A percentile compares a stretch with the other conserved stretches of the same genome.
These are phyloP conservation scores for Aspergillus amoenus DNA, from an alignment of 2,329 filamentous ascomycete species.

Conservation along the genomic window DNA sequence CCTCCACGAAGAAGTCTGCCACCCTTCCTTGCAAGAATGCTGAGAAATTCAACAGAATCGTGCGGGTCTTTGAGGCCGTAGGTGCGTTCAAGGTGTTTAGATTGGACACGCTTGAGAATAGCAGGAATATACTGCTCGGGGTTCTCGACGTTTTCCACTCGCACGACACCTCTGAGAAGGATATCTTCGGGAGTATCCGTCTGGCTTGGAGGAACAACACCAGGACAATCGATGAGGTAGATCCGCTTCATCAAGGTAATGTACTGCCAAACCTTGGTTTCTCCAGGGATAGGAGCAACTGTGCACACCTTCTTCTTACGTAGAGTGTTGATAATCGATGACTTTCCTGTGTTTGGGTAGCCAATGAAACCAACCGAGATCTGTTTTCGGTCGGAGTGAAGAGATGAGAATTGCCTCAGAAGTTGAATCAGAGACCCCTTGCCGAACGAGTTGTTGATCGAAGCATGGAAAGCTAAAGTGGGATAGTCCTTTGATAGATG, in stretches of 20 bases:
- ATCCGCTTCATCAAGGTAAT: slow-evolving; percentile 94
- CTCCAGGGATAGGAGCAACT: slow-evolving; percentile 90
- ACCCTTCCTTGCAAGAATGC: slow-evolving; percentile 80
- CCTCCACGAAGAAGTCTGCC: slow-evolving; percentile 85
- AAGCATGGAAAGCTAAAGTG: slow-evolving; percentile 91
- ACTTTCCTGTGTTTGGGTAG: slow-evolving; percentile 94
- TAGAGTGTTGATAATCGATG: slow-evolving; percentile 93
- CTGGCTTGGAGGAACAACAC: slow-evolving; percentile 87
- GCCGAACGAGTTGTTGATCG: slow-evolving; percentile 92
- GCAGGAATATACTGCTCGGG: slow-evolving; percentile 93
- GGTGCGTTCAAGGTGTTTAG: slow-evolving; percentile 85
- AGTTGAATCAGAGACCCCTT: slow-evolving; percentile 93
- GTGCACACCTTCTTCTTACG: slow-evolving; percentile 92
- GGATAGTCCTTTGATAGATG: slow-evolving; percentile 86
- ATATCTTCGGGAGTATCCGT: slow-evolving; percentile 84
- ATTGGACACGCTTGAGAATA: slow-evolving; percentile 76
- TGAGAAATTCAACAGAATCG: slow-evolving; percentile 78
- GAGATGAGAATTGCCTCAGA: slow-evolving; percentile 84
- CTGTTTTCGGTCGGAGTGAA: slow-evolving; percentile 90
- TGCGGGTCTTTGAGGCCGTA: slow-evolving; percentile 83
- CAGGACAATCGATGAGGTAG: slow-evolving; percentile 93
- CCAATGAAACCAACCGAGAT: slow-evolving; percentile 87
- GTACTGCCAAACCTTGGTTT: slow-evolving; percentile 98
- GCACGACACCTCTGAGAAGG: slow-evolving; percentile 83
- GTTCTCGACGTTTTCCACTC: slow-evolving; percentile 94